phyloP scores from a whole-genome alignment of 805 yeast species.

The Pichia rugopelliculosa region DNA sequence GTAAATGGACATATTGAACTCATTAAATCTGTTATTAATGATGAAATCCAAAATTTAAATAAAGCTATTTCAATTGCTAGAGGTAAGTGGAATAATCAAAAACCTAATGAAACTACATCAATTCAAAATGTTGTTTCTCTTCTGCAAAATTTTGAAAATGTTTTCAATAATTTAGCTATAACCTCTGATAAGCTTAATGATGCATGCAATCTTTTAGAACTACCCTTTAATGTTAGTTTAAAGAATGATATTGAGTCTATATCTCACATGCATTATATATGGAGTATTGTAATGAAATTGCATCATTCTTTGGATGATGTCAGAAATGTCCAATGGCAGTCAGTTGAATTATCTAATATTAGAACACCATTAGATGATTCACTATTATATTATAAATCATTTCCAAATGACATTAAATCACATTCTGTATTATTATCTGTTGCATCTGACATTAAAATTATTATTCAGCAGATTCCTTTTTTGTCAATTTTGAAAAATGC shows the following conservation, averaged over 20 bases:
- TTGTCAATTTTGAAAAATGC: constrained; percentile 46
- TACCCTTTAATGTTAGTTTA: constrained; percentile 19
- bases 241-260: constrained; percentile 39
- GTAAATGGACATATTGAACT: constrained; percentile 2
- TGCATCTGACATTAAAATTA: constrained; percentile 36
- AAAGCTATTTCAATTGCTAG: not conserved
- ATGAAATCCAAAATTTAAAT: constrained; percentile 1
- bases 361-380: constrained; percentile 46
- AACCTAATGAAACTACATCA: constrained; percentile 34
- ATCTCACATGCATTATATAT: constrained; percentile 48
- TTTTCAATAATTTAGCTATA: constrained; percentile 9
- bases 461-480: constrained; percentile 32
- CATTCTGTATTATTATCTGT: constrained; percentile 61
- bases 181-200: constrained; percentile 19
- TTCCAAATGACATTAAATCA: constrained; percentile 55
- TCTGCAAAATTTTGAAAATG: constrained; percentile 24
- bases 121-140: constrained; percentile 38
- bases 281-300: constrained; percentile 52
- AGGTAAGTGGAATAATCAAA: constrained; percentile 19
- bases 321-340: constrained; percentile 41
- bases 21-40: constrained; percentile 2
- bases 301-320: constrained; percentile 40
- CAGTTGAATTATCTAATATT: constrained; percentile 37
- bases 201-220: constrained; percentile 31
- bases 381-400: constrained; percentile 35